phyloP scores from a whole-genome alignment of 2,329 filamentous ascomycete genomes.

The Penicillium janthinellum region DNA sequence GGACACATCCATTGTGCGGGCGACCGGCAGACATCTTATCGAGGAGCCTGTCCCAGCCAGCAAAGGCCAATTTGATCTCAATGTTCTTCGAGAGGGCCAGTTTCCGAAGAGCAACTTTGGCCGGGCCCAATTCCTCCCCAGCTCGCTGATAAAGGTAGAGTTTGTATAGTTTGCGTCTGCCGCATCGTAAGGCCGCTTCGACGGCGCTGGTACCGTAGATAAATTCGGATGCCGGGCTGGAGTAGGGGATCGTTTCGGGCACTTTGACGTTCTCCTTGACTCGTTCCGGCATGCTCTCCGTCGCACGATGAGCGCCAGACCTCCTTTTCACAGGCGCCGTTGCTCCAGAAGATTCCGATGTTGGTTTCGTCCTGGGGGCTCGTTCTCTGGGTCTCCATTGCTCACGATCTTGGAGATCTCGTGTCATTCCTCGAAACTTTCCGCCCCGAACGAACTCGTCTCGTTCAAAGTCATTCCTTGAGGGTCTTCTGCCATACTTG shows the following conservation, averaged over 20 bases:
- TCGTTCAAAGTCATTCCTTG: constrained; percentile 27
- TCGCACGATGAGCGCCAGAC: constrained; percentile 22
- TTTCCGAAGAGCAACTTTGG: constrained; percentile 39
- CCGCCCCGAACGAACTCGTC: constrained; percentile 37
- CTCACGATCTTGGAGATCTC: constrained; percentile 21
- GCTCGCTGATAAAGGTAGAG: constrained; percentile 73
- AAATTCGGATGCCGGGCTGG: constrained; percentile 87
- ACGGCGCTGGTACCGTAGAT: constrained; percentile 84
- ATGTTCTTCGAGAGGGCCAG: constrained; percentile 51
- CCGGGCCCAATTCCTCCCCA: constrained; percentile 54
- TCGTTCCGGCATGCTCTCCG: constrained; percentile 34
- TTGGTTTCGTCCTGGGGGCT: neutral
- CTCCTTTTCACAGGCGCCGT: constrained; percentile 4
- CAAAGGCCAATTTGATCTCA: constrained; percentile 61
- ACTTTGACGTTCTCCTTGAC: constrained; percentile 39
- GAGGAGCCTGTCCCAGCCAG: constrained; percentile 66
- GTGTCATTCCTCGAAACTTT: constrained; percentile 30
- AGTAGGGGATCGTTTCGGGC: constrained; percentile 62
- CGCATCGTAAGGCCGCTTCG: constrained; percentile 71
- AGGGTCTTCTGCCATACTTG: constrained; percentile 1
- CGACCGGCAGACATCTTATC: constrained; percentile 80
- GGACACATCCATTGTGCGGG: constrained; percentile 85
- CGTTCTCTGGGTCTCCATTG: constrained; percentile 7
- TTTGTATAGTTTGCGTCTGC: constrained; percentile 74
- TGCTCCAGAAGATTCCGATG: neutral